Evolutionary conservation across 192 early-diverging fungal species (phyloP).

Genomic region (Umbelopsis isabellina): DNA sequence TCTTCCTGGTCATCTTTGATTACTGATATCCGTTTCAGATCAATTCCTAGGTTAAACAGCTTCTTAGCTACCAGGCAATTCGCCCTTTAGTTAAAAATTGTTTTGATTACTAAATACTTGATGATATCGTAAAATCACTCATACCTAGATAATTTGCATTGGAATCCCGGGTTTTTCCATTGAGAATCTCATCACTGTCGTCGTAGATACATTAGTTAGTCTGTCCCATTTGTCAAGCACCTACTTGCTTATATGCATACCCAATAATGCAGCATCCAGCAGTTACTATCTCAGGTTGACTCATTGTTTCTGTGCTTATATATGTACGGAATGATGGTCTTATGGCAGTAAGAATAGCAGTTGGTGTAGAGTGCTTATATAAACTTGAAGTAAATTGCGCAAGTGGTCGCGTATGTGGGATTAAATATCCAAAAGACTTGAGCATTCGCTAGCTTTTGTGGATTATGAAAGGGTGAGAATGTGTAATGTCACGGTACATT

Average conservation of each 20-base stretch:
- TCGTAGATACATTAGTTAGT: background rate
- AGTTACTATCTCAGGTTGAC: background rate
- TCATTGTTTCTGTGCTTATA: slow-evolving; percentile 12
- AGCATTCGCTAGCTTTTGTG: background rate
- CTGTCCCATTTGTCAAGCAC: background rate
- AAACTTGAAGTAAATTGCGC: background rate
- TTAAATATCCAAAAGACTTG: background rate
- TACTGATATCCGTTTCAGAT: slow-evolving; percentile 58
- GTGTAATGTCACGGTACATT: too few relatives aligned
- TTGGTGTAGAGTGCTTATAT: background rate
- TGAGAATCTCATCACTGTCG: slow-evolving; percentile 72
- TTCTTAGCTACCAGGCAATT: slow-evolving; percentile 43
- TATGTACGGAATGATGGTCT: slow-evolving; percentile 4
- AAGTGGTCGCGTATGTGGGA: slow-evolving; percentile 8
- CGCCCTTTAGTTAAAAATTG: background rate
- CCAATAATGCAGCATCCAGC: slow-evolving; percentile 17
- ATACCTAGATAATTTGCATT: slow-evolving; percentile 59
- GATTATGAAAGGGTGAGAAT: background rate
- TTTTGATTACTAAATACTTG: background rate
- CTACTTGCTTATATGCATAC: background rate
- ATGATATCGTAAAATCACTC: background rate
- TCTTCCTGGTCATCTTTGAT: slow-evolving; percentile 55
- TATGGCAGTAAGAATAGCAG: background rate
- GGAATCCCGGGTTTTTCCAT: slow-evolving; percentile 68
- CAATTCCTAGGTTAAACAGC: slow-evolving; percentile 65